A percentile compares a stretch with the other conserved stretches of the same genome.
phyloP scores from a whole-genome alignment of 805 yeast genomes.

The Ogataea chonburiensis region DNA sequence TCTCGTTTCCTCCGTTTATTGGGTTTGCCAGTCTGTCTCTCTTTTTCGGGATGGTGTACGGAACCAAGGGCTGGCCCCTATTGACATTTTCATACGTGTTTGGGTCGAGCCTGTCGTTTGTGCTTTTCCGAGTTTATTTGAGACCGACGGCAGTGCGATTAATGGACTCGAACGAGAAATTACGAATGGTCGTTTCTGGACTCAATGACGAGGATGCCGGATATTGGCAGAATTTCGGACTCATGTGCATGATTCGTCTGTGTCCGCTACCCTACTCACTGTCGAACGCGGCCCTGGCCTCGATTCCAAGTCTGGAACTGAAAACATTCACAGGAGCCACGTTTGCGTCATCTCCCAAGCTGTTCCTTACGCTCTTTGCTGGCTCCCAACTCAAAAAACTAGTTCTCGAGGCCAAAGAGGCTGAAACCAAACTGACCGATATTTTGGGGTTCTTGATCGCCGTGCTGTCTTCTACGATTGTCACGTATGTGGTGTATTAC shows the following conservation, averaged over 20 bases:
- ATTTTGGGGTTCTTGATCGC: constrained; percentile 60
- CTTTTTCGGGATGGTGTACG: constrained; percentile 78
- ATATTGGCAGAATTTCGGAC: constrained; percentile 55
- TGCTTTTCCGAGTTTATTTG: constrained; percentile 61
- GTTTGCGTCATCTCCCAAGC: constrained; percentile 75
- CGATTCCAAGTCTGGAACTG: constrained; percentile 72
- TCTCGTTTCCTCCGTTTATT: constrained; percentile 86
- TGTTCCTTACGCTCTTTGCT: constrained; percentile 70
- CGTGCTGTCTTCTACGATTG: constrained; percentile 47
- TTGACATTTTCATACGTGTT: constrained; percentile 64
- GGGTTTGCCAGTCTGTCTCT: constrained; percentile 75
- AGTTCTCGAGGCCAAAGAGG: constrained; percentile 52
- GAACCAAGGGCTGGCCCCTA: constrained; percentile 81
- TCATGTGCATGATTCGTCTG: constrained; percentile 70
- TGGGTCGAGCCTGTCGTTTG: constrained; percentile 77
- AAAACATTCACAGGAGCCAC: constrained; percentile 69
- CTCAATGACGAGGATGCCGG: constrained; percentile 49
- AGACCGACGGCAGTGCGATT: constrained; percentile 56
- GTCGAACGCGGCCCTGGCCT: constrained; percentile 89
- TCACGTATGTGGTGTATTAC: constrained; percentile 28
- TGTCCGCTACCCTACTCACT: constrained; percentile 94
- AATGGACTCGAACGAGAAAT: constrained; percentile 58
- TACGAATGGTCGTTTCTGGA: constrained; percentile 73
- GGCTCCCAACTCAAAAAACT: constrained; percentile 73
- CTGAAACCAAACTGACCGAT: constrained; percentile 56